Percentiles rank a stretch among this genome's conserved stretches.
These are phyloP conservation scores for Penicillium manginii DNA, from an alignment of 495 filamentous ascomycete genomes.

Conservation along the genomic window DNA sequence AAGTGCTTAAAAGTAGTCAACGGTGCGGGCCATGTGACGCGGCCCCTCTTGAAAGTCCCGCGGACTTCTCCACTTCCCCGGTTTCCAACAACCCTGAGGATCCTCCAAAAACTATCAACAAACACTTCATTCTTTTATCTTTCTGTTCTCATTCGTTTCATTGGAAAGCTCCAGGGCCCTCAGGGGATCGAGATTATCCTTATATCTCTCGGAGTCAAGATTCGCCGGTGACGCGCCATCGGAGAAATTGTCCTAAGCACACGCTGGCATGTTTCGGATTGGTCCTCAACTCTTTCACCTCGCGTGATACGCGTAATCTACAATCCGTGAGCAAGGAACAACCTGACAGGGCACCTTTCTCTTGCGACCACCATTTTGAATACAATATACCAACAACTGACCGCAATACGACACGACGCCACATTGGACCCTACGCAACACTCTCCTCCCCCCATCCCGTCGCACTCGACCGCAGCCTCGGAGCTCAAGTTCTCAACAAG, in stretches of 20 bases:
- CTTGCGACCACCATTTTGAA: background rate
- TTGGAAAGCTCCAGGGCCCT: background rate
- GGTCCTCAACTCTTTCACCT: background rate
- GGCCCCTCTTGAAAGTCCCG: too few relatives aligned
- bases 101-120: too few relatives aligned
- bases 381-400: background rate
- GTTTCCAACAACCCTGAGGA: background rate
- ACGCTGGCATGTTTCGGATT: constrained; percentile 21
- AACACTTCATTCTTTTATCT: too few relatives aligned
- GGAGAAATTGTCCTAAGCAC: constrained; percentile 16
- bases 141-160: too few relatives aligned
- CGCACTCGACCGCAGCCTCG: background rate
- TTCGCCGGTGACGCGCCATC: constrained; percentile 3
- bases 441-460: background rate
- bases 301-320: background rate
- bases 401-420: background rate
- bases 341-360: background rate
- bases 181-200: background rate
- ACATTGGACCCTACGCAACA: background rate
- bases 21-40: too few relatives aligned
- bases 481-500: constrained; percentile 8
- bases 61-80: constrained; percentile 20
- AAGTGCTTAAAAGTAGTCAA: too few relatives aligned
- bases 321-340: background rate
- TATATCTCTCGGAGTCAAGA: background rate